These are phyloP conservation scores for Syzygium jambos DNA, from an alignment of 345 rosid species.

Conservation along the genomic window DNA sequence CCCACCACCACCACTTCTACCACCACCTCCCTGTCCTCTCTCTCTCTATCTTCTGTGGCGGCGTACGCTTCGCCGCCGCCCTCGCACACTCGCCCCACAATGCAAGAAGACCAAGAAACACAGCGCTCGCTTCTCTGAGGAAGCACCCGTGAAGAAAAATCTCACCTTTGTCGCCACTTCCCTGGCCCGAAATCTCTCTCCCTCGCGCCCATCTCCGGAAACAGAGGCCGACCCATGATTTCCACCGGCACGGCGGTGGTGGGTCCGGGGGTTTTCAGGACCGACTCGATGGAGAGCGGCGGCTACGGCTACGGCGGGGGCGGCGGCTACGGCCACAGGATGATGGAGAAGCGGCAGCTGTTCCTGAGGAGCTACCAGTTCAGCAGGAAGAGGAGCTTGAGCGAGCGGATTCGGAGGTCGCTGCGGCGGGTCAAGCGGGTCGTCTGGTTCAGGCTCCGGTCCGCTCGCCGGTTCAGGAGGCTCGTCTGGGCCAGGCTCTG, in stretches of 20 bases:
- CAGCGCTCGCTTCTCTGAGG: background rate
- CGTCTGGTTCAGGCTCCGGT: conserved; percentile 33
- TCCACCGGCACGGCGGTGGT: background rate
- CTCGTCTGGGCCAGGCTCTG: conserved; percentile 41
- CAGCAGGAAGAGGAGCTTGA: conserved; percentile 44
- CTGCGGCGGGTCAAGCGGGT: conserved; percentile 43
- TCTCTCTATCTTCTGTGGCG: background rate
- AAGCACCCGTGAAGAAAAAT: background rate
- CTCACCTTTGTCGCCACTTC: background rate
- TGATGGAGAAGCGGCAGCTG: conserved; percentile 74
- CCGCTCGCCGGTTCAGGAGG: conserved; percentile 30
- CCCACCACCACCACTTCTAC: background rate
- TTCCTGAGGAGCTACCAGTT: conserved; percentile 79
- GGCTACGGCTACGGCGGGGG: background rate
- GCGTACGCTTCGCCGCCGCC: background rate
- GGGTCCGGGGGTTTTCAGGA: background rate
- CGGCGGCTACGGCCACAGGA: background rate
- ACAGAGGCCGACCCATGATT: background rate
- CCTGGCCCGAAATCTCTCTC: background rate
- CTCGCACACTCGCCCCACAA: background rate
- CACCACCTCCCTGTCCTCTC: background rate
- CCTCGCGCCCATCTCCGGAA: background rate
- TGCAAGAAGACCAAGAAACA: background rate
- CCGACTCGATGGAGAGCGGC: conserved; percentile 4
- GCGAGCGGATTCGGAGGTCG: conserved; percentile 40